Evolutionary conservation across 176 grass and related monocot genomes (phyloP), one percentile per base, ranked within the genome.

Genomic region (Oryza rufipogon): DNA sequence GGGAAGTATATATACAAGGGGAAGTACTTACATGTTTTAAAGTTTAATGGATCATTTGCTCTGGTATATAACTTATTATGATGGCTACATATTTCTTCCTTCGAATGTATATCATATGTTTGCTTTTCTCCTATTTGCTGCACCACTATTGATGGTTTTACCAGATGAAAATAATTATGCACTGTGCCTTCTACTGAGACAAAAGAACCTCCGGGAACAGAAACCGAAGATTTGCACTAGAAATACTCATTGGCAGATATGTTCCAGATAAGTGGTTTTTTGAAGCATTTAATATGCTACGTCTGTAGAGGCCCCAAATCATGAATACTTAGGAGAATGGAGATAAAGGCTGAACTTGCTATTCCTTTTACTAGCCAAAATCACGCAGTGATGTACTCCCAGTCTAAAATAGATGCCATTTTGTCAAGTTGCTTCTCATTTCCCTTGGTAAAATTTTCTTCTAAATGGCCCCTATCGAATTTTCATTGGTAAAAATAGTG

Each of bases 261-360:
- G 13, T 86, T 91, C 84, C 19, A 39, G 32, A 36, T 7, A 17
- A 64, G 25, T 66, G 45, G 36, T 91, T 88, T 58, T 84, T 75
- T 15, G 86, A 60, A 13, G 91, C 71, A 12, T 67, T 92, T 33
- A 84, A 87, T 17, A 75, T 84, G 51, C 83, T 22, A 70, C 81
- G 51, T 79, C 84, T 38, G 91, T 84, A 76, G 87, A 84, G 73
- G 28, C 13, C 9, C 80, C 91, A 7, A 84, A 86, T 20, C 81
- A 75, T 13, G 79, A 94, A 74, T 19, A 28, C 9, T 26, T 26
- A 11, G 75, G 86, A 70, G 77, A 90, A 81, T 80, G 56, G 66
- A 67, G 84, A 20, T 58, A 58, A 25, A 71, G 85, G 41, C 76
- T 85, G 17, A 52, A 52, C 49, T 52, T 52, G 49, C 5, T 52